These are phyloP conservation scores for Agroathelia rolfsii DNA, from an alignment of 1,284 basidiomycete species.

Conservation along the genomic window DNA sequence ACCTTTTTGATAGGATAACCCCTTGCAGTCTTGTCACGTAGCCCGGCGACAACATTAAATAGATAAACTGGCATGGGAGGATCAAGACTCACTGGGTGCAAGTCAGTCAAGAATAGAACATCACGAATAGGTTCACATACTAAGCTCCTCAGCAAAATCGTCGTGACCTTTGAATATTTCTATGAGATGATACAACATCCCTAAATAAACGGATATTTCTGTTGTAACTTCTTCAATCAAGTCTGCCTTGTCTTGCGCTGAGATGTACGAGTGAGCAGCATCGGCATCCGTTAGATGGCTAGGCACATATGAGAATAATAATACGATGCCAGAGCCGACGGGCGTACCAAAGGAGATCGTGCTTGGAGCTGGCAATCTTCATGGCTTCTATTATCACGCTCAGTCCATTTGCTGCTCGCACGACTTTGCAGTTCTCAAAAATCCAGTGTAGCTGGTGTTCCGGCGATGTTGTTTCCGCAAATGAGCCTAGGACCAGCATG, in stretches of 20 bases:
- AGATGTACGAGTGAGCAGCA: conserved; percentile 57
- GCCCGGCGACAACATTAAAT: conserved; percentile 78
- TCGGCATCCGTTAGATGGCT: conserved; percentile 70
- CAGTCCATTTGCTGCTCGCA: conserved; percentile 79
- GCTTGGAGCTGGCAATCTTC: conserved; percentile 84
- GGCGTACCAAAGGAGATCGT: conserved; percentile 69
- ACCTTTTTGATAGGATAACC: conserved; percentile 97
- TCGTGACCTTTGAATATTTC: conserved; percentile 89
- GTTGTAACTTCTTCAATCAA: conserved; percentile 82
- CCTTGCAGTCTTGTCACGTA: conserved; percentile 91
- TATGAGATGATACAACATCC: conserved; percentile 88
- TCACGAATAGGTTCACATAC: conserved; percentile 40
- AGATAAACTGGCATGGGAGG: conserved; percentile 91
- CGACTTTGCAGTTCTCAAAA: conserved; percentile 85
- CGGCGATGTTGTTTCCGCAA: conserved; percentile 82
- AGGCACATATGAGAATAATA: conserved; percentile 4
- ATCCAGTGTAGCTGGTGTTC: conserved; percentile 96
- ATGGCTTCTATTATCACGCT: conserved; percentile 79
- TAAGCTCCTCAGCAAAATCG: conserved; percentile 90
- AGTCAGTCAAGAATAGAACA: conserved; percentile 10
- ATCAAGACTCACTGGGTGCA: conserved; percentile 75
- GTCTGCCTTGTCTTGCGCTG: conserved; percentile 61
- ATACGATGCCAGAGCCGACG: conserved; percentile 7
- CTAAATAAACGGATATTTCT: conserved; percentile 85
- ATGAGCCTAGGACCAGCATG: conserved; percentile 57